Evolutionary conservation across 73 alveolate genomes (phyloP).

Genomic region (Paramecium pentaurelia): DNA sequence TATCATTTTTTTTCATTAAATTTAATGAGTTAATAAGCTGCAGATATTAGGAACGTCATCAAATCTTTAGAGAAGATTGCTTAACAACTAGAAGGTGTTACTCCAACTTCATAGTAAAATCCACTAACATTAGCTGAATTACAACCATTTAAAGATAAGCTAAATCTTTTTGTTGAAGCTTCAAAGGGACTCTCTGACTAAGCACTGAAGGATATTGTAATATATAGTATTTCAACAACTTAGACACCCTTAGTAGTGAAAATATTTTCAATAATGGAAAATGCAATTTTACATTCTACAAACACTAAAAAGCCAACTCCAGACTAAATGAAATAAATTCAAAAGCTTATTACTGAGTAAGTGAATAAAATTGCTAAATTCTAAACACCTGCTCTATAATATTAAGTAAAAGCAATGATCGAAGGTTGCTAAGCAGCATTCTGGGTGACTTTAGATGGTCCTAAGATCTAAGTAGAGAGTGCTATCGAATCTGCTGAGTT

Average conservation of each 20-base stretch:
- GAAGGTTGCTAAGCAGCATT: slow-evolving; percentile 16
- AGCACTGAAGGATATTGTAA: slow-evolving; percentile 5
- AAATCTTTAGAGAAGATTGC: background rate
- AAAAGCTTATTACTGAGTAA: background rate
- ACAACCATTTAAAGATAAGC: background rate
- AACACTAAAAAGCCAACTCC: slow-evolving; percentile 30
- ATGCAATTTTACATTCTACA: background rate
- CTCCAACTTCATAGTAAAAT: background rate
- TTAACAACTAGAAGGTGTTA: background rate
- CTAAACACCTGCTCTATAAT: background rate
- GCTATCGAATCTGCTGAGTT: slow-evolving; percentile 31
- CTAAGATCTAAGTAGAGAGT: background rate
- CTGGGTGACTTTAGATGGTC: slow-evolving; percentile 41
- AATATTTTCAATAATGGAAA: background rate
- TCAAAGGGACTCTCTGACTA: background rate
- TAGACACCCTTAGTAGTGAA: slow-evolving; percentile 1
- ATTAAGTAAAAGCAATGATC: background rate
- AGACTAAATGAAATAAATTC: background rate
- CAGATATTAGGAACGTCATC: slow-evolving; percentile 31
- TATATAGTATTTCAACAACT: background rate
- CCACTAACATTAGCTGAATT: background rate
- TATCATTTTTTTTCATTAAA: background rate
- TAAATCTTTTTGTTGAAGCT: background rate
- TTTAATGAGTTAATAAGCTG: slow-evolving; percentile 24
- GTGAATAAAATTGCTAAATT: slow-evolving; percentile 6